These are phyloP conservation scores for Lactarius hatsudake DNA, from an alignment of 768 basidiomycete genomes.

Conservation along the genomic window DNA sequence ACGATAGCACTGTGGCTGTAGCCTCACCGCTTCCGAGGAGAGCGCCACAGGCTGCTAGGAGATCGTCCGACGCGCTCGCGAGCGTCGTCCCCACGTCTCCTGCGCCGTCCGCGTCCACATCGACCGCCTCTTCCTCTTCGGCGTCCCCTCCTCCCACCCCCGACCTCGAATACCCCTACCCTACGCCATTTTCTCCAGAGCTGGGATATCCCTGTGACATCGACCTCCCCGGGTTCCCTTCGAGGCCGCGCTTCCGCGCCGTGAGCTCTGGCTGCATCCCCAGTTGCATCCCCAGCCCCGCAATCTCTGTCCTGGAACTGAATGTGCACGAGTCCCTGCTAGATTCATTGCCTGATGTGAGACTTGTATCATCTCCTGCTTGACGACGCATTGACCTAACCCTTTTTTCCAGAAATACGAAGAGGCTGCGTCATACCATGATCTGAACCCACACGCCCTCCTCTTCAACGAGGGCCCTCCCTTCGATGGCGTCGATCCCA, in stretches of 20 bases:
- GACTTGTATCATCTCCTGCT: background rate
- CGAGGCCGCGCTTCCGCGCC: slow-evolving; percentile 11
- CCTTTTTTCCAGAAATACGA: slow-evolving; percentile 12
- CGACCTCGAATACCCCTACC: background rate
- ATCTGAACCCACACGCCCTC: slow-evolving; percentile 4
- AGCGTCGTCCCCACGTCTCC: background rate
- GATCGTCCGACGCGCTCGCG: background rate
- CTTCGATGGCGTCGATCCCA: slow-evolving; percentile 1
- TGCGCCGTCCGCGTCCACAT: background rate
- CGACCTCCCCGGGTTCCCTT: slow-evolving; percentile 1
- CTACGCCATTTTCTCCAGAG: background rate
- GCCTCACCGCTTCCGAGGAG: background rate
- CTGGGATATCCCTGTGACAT: slow-evolving; percentile 7
- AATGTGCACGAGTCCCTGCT: background rate
- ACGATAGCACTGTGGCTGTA: slow-evolving; percentile 26
- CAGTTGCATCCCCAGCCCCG: slow-evolving; percentile 14
- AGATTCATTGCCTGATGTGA: slow-evolving; percentile 9
- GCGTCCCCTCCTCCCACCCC: background rate
- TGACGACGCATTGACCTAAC: background rate
- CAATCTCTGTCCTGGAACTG: slow-evolving; percentile 16
- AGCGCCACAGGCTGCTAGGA: background rate
- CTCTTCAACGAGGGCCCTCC: background rate
- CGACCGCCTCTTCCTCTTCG: slow-evolving; percentile 1
- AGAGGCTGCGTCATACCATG: slow-evolving; percentile 12
- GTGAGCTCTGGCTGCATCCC: background rate